Base-by-base conservation (phyloP, 352 stramenopile genomes). In the Detonula confervacea region DNA sequence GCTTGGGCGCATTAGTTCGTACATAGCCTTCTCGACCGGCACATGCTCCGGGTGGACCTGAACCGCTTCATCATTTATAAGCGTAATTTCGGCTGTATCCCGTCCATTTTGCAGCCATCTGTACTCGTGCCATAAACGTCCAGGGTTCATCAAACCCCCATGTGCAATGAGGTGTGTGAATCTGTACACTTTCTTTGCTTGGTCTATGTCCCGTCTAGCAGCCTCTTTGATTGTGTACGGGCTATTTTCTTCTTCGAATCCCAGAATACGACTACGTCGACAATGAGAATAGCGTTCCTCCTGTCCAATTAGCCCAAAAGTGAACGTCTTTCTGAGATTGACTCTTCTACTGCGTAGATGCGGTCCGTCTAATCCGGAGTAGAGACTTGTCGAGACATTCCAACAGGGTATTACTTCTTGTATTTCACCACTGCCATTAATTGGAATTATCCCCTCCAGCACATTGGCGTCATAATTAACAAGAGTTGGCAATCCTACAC, bases 61-160 rank as follows among this genome's bases (percentile, higher is more conserved):
- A 37, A 64, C n/a, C 9, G 30, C 27, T 29, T 64, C 3, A 0
- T 55, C 56, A 2, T 35, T 22, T 27, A 24, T 61, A 33, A 14
- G 39, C 27, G 11, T 22, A 12, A 51, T 51, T 20, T 33, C 51
- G 8, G 66, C 66, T 12, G 51, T 3, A 18, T 25, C 0, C 1
- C 64, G 57, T n/a, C 51, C 22, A n/a, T 49, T 62, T 56, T 80
- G 70, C 20, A 87, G 24, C 7, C 5, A 16, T 1, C 63, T 71
- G 60, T 88, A 88, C 5, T 86, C 68, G 18, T 80, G 77, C 86
- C 86, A 92, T 9, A 92, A 61, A 44, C 52, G 37, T 9, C 83
- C 83, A 18, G 56, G 42, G 0, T 39, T 47, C 16, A 18, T 75
- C 0, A 70, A 65, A 44, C 80, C 80, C 14, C 86, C 86, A 69